Evolutionary conservation across 2,329 filamentous ascomycete species (phyloP).

Genomic region (Zymoseptoria crescenta): DNA sequence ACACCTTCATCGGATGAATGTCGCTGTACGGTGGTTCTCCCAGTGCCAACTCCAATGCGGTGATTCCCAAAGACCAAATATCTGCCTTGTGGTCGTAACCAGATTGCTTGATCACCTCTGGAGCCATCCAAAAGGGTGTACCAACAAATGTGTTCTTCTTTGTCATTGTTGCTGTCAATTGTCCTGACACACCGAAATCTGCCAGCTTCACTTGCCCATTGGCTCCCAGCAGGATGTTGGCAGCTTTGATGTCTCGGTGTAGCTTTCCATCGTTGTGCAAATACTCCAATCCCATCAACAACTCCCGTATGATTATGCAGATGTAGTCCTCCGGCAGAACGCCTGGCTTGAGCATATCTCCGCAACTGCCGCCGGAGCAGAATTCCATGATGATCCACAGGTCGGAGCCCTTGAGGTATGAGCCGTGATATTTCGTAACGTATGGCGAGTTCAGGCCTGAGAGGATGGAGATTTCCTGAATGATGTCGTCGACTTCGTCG

Average conservation of each 20-base stretch:
- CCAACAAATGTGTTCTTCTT: constrained; percentile 99
- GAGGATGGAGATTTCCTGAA: constrained; percentile 95
- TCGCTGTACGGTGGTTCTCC: constrained; percentile 93
- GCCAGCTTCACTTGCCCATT: constrained; percentile 95
- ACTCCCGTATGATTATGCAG: constrained; percentile 84
- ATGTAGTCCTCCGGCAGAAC: constrained; percentile 91
- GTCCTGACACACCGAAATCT: constrained; percentile 94
- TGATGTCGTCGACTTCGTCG: constrained; percentile 98
- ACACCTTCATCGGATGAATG: constrained; percentile 96
- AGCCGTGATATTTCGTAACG: constrained; percentile 96
- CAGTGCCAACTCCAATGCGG: constrained; percentile 81
- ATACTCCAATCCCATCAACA: constrained; percentile 85
- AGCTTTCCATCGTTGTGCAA: constrained; percentile 92
- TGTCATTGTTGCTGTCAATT: constrained; percentile 95
- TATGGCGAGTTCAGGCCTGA: constrained; percentile 93
- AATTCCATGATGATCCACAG: constrained; percentile 99
- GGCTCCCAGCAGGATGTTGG: constrained; percentile 80
- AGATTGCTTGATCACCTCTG: constrained; percentile 96
- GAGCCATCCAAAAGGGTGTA: constrained; percentile 99
- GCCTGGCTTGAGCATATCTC: constrained; percentile 90
- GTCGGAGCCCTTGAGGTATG: constrained; percentile 90
- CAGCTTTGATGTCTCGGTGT: constrained; percentile 96
- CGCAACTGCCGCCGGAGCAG: constrained; percentile 92
- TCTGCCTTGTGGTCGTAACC: constrained; percentile 97
- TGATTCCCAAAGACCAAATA: constrained; percentile 95